Evolutionary conservation across 805 yeast genomes (phyloP), one percentile per base, ranked within the genome.

Genomic region (Candida argentea): DNA sequence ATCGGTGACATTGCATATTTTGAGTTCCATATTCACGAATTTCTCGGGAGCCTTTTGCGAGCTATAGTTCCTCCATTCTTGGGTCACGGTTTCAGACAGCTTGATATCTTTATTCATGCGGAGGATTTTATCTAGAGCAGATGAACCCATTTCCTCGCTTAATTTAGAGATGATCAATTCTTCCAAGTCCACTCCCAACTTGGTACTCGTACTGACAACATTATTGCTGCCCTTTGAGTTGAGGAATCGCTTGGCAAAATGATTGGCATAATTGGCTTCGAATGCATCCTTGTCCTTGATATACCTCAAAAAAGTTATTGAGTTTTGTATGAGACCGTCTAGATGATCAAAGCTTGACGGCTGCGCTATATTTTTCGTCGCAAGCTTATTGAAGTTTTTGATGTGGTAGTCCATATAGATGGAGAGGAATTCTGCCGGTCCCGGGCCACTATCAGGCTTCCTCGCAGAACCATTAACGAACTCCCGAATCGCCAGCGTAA

Each of bases 51-150:
- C 34, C 17, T 33, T 26, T 11, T 21, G 22, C 6, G 25, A 24
- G 13, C 29, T 34, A 28, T 42, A 37, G 17, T 39, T 46, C 33
- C 44, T 54, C 67, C 67, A 61, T 6, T 60, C 67, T 10, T 33
- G 29, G 9, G 66, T 61, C 11, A 59, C 33, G 16, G 57, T 63
- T 16, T 44, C 41, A 5, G 65, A 58, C 55, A 50, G 57, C 27
- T 70, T 70, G 25, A 85, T 74, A 45, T 87, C 96, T 43, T 77
- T 70, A 38, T 84, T 73, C 95, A 87, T 87, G 24, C 83, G 85
- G 44, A 84, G 86, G 18, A 87, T 61, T 40, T 80, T 80, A 3
- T 82, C 70, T 1, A 94, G 75, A 30, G 83, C 80, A 0, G 85
- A 68, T 3, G 81, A 66, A 0, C 95, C 95, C 43, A 81, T 67